Base-by-base conservation (phyloP, 371 early-diverging fungal genomes). In the Batrachochytrium dendrobatidis region DNA sequence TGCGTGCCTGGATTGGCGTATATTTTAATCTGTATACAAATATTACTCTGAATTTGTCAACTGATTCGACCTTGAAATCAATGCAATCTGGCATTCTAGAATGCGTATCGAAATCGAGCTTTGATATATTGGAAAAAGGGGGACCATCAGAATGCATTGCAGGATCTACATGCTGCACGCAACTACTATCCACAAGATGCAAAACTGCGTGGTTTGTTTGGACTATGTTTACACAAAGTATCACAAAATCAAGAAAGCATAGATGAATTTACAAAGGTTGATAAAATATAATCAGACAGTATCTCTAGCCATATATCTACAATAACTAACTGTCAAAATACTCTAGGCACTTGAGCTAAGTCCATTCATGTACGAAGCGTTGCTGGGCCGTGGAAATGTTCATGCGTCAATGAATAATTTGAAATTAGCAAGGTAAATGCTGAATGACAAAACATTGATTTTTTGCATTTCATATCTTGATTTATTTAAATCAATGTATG, bases 121-220 rank as follows among this genome's bases (percentile, higher is more conserved):
- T 61, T 78, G 7, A 59, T 80, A 28, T 77, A 80, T 59, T 80
- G 78, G 79, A 65, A 74, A 51, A 60, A 63, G 58, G 79, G 75
- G 1, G 76, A 80, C 46, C 60, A 69, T 8, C 64, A 70, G 25
- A 74, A 74, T 57, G 81, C 81, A 0, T 56, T 76, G 10, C 35
- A 62, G 18, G 81, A 80, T 63, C 54, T 80, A 5, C 52, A 61
- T 28, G 73, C 70, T 0, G 81, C 81, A 0, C 55, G 69, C 18
- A 69, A 74, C 33, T 56, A 63, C 31, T 74, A 67, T 55, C 73
- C 75, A 6, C 70, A 67, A n/a, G 77, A 78, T 45, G 64, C 70
- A 10, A 44, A 67, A 39, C 57, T 80, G 28, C 68, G 65, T 31
- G 71, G 68, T 0, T 59, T 77, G 29, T 60, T 77, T 0, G 81